phyloP scores from a whole-genome alignment of 805 yeast genomes.

The Yarrowia sp. region DNA sequence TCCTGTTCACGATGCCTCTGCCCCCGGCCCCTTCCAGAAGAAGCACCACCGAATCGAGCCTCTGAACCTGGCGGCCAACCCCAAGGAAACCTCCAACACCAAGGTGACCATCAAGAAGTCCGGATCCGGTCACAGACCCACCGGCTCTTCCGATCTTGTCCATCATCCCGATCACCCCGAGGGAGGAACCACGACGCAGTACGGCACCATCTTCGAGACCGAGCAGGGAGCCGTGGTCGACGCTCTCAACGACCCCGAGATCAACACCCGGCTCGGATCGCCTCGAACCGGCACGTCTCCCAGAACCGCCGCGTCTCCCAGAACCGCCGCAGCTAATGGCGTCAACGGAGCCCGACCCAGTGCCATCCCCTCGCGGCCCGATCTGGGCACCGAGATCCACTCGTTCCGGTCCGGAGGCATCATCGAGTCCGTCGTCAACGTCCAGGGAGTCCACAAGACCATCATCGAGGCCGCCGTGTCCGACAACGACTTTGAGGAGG shows the following conservation, averaged over 20 bases:
- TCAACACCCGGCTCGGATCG: slow-evolving; percentile 9
- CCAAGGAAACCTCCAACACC: slow-evolving; percentile 64
- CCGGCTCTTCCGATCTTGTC: slow-evolving; percentile 5
- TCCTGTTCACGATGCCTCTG: slow-evolving; percentile 3
- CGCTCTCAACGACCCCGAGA: slow-evolving; percentile 36
- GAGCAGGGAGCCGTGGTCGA: slow-evolving; percentile 44
- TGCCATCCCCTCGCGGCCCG: slow-evolving; percentile 34
- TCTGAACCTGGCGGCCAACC: slow-evolving; percentile 72
- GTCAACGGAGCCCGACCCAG: slow-evolving; percentile 38
- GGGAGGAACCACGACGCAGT: slow-evolving; percentile 28
- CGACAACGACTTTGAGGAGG: slow-evolving; percentile 26
- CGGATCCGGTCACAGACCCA: slow-evolving; percentile 5
- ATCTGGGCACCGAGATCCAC: slow-evolving; percentile 45
- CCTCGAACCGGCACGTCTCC: slow-evolving; percentile 21
- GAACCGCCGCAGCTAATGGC: not conserved
- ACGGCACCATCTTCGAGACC: slow-evolving; percentile 43
- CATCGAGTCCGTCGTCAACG: slow-evolving; percentile 81
- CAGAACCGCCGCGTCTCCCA: not conserved
- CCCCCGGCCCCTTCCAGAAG: slow-evolving; percentile 34
- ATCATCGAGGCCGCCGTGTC: slow-evolving; percentile 66
- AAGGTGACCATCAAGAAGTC: slow-evolving; percentile 67
- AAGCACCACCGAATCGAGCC: slow-evolving; percentile 55
- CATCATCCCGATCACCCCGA: slow-evolving; percentile 27
- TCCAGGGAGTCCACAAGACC: slow-evolving; percentile 84
- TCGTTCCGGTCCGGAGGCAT: slow-evolving; percentile 62